These are phyloP conservation scores for Hymenoscyphus albidus DNA, from an alignment of 2,329 filamentous ascomycete species.

Conservation along the genomic window DNA sequence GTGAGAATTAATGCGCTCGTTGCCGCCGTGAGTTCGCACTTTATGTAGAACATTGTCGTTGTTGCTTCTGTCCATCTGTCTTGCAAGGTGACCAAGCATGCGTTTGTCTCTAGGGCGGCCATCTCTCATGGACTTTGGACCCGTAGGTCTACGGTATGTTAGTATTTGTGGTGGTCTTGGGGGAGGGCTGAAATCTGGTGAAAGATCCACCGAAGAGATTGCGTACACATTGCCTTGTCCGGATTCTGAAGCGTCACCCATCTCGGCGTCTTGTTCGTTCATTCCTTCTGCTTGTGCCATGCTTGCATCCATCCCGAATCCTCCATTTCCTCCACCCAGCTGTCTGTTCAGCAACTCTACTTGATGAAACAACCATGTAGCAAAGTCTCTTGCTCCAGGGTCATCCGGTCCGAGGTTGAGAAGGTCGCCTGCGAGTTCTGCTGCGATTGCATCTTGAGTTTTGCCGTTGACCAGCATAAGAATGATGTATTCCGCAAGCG, in stretches of 20 bases:
- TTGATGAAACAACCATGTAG: constrained; percentile 90
- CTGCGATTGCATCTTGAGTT: constrained; percentile 81
- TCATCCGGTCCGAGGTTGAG: constrained; percentile 80
- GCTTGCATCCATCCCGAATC: constrained; percentile 18
- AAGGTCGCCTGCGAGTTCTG: constrained; percentile 83
- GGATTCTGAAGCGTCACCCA: constrained; percentile 54
- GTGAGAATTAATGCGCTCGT: constrained; percentile 79
- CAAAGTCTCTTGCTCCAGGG: constrained; percentile 75
- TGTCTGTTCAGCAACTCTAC: constrained; percentile 65
- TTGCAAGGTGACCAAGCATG: constrained; percentile 80
- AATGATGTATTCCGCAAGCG: constrained; percentile 92
- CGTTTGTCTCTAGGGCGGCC: constrained; percentile 70
- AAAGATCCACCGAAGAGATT: constrained; percentile 9
- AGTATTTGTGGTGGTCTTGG: constrained; percentile 33
- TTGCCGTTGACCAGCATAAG: constrained; percentile 97
- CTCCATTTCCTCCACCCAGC: constrained; percentile 46
- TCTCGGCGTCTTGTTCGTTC: constrained; percentile 62
- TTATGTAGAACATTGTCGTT: constrained; percentile 75
- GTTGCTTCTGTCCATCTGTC: constrained; percentile 71
- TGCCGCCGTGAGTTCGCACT: constrained; percentile 66
- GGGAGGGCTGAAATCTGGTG: constrained; percentile 12
- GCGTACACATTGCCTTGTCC: constrained; percentile 57
- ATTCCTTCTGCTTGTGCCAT: constrained; percentile 55
- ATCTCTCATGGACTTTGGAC: constrained; percentile 91
- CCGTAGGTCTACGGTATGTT: constrained; percentile 69